phyloP scores from a whole-genome alignment of 2,329 filamentous ascomycete genomes.

The Ophiostoma triangulosporum region DNA sequence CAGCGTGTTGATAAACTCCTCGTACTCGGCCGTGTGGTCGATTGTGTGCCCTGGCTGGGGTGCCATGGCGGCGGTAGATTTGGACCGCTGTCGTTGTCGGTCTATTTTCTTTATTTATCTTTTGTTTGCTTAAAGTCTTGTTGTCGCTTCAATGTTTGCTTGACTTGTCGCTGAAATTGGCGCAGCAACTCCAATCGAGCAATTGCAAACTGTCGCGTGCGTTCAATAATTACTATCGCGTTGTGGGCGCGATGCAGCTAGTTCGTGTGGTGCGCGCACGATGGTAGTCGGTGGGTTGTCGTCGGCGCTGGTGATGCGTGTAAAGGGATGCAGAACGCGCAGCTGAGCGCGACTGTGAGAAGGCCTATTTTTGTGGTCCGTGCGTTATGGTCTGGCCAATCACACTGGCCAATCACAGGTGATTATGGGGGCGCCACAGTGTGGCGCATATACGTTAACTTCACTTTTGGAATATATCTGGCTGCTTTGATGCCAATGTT shows the following conservation, averaged over 20 bases:
- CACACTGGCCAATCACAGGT: too few relatives aligned
- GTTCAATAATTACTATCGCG: neutral
- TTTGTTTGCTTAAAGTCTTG: neutral
- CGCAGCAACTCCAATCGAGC: neutral
- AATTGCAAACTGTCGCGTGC: neutral
- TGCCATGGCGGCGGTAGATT: constrained; percentile 18
- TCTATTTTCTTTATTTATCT: neutral
- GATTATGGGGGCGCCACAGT: neutral
- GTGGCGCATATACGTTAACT: neutral
- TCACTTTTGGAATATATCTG: too few relatives aligned
- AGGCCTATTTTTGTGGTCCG: constrained; percentile 5
- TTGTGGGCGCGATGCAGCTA: constrained; percentile 4
- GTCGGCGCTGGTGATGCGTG: constrained; percentile 8
- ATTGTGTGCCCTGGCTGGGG: constrained; percentile 28
- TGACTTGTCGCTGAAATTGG: neutral
- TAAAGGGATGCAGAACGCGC: constrained; percentile 13
- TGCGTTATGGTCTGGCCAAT: constrained; percentile 8
- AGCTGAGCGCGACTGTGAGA: constrained; percentile 10
- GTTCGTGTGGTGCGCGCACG: neutral
- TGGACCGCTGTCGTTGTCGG: too few relatives aligned
- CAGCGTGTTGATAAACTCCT: constrained; percentile 63
- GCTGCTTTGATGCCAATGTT: neutral
- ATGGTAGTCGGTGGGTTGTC: neutral
- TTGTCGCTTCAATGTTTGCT: neutral
- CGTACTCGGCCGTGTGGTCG: constrained; percentile 55